Evolutionary conservation across 2,329 filamentous ascomycete genomes (phyloP), one percentile per base, ranked within the genome.

Genomic region (Sclerotinia nivalis): DNA sequence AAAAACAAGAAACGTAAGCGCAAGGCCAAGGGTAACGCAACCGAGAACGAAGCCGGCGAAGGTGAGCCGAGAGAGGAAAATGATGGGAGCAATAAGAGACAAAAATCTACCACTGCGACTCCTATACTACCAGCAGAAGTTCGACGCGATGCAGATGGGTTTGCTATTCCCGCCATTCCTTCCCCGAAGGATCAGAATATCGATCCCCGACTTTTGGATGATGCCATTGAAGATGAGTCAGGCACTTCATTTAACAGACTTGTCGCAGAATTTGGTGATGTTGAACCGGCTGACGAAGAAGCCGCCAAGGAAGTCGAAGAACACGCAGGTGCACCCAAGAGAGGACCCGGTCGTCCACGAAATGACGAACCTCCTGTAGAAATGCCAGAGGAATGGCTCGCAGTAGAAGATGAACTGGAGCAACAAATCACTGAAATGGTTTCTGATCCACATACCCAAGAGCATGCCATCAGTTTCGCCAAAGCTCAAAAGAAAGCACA

Each of bases 391-490:
- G 88, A 89, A 70, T 89, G 88, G 86, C 84, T 86, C 68, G 81
- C 83, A 34, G 86, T 88, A 60, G 90, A 92, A 75, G 80, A 81
- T 0, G 85, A 87, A 72, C 82, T 94, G 0, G 90, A 92, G 76
- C 82, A 85, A 25, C 89, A 93, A 76, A 93, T 95, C 76, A 86
- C 88, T 18, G 87, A 89, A 71, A 87, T 92, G 68, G 87, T 94
- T 74, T 87, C 86, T 75, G 85, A 91, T 74, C 86, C 88, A 0
- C 80, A 86, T 62, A 86, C 85, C 5, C 80, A 84, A 70, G 82
- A 85, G 67, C 86, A 88, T 75, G 85, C 85, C 8, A 84, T 85
- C 69, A 83, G 84, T 0, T 86, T 91, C 70, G 86, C 88, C 13
- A 85, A 82, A 20, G 87, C 87, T 7, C 83, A 86, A 71, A 83